Conservation (phyloP, 2,329 filamentous ascomycete species). For the Colletotrichum tamarilloi region DNA sequence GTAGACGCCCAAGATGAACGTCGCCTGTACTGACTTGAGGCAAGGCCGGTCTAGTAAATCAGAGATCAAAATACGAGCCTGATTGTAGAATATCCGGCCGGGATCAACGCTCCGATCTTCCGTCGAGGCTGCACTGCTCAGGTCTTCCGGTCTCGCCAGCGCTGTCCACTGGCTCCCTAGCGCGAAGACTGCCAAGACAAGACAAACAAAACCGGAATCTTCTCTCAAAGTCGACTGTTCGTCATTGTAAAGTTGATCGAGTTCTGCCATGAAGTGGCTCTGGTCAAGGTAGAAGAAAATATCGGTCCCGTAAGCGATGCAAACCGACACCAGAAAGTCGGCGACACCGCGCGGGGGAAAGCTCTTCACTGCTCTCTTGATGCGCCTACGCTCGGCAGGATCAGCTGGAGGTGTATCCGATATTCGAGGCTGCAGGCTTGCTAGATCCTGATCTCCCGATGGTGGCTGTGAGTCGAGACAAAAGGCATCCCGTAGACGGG, state of each 20-base stretch:
- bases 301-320: conserved; percentile 42
- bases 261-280: conserved; percentile 38
- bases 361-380: conserved; percentile 38
- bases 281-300: conserved; percentile 46
- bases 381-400: conserved; percentile 36
- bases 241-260: conserved; percentile 42
- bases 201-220: conserved; percentile 42
- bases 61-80: conserved; percentile 44
- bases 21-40: conserved; percentile 46
- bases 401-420: conserved; percentile 30
- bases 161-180: conserved; percentile 49
- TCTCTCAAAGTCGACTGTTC: conserved; percentile 35
- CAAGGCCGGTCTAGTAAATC: conserved; percentile 47
- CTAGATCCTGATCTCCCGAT: conserved; percentile 37
- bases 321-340: conserved; percentile 44
- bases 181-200: conserved; percentile 42
- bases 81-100: conserved; percentile 44
- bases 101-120: conserved; percentile 40
- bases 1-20: conserved; percentile 48
- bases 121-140: not conserved
- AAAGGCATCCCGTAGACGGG: conserved; percentile 42
- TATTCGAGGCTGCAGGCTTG: conserved; percentile 37
- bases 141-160: conserved; percentile 41
- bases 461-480: conserved; percentile 39
- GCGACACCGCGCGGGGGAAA: conserved; percentile 43